Evolutionary conservation across 768 basidiomycete genomes (phyloP), one percentile per base, ranked within the genome.

Genomic region (Phanerodontia chrysosporium): DNA sequence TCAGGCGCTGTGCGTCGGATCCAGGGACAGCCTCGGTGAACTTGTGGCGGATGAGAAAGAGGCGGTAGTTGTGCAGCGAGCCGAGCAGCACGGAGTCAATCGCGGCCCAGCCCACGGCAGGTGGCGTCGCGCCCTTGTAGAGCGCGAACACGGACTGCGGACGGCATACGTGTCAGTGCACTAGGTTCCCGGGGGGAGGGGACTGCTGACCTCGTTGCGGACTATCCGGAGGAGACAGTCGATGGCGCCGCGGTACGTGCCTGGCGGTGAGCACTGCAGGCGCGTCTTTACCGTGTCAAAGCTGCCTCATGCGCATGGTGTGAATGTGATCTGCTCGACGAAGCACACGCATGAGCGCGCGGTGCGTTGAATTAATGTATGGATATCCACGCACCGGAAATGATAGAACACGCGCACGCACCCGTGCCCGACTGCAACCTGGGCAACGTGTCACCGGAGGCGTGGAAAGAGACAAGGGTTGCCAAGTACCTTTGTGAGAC

Each of bases 201-300:
- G n/a, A n/a, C n/a, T n/a, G n/a, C n/a, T 7, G 39, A 85, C 87
- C 76, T 89, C 87, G 58, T 83, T 83, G 62, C 78, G 75, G 21
- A 89, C 69, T 13, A 81, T 83, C 65, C 80, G 80, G 51, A 74
- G 62, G 29, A 88, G 69, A 52, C 83, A 84, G 60, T 88, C 85
- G 10, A 85, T 59, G 12, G 86, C 85, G 29, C 83, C 80, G 29
- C 72, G 75, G 68, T 88, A 87, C 25, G 82, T 83, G 55, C 84
- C 85, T 46, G 81, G 77, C 9, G 84, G 82, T 30, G 84, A 80
- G 67, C 86, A 87, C 70, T 90, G 87, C 67, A 90, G 68, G 25
- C 87, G 81, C 1, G 85, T 86, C 69, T 90, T 89, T 63, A 89
- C 78, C 18, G 86, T 88, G 69, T 88, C 86, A 70, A 88, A 88